Conservation (phyloP, 768 basidiomycete species). For the Suillus spraguei region DNA sequence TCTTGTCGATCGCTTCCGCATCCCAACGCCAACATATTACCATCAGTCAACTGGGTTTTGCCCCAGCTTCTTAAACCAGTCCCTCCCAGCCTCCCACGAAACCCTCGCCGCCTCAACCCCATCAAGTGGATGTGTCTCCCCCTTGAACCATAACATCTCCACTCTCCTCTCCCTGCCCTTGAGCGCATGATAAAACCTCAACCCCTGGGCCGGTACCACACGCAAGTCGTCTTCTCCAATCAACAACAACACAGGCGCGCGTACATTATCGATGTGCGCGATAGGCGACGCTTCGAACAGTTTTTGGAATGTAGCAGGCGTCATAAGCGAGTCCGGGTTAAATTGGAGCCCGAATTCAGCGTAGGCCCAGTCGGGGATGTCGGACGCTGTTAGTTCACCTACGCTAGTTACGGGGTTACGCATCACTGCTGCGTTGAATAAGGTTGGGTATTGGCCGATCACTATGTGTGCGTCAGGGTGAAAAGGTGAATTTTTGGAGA, state of each 20-base stretch:
- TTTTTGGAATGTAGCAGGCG: slow-evolving; percentile 43
- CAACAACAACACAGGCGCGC: slow-evolving; percentile 55
- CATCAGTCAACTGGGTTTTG: background rate
- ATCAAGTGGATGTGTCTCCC: slow-evolving; percentile 65
- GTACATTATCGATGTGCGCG: slow-evolving; percentile 50
- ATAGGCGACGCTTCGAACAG: slow-evolving; percentile 61
- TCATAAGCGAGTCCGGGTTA: slow-evolving; percentile 40
- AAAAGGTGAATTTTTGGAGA: background rate
- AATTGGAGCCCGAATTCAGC: slow-evolving; percentile 43
- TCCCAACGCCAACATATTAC: slow-evolving; percentile 29
- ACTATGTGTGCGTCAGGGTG: slow-evolving; percentile 38
- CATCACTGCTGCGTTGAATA: slow-evolving; percentile 63
- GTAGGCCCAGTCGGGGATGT: slow-evolving; percentile 72
- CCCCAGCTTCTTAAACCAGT: slow-evolving; percentile 44
- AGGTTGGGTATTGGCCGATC: slow-evolving; percentile 60
- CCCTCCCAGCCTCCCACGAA: slow-evolving; percentile 50
- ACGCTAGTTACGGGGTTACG: slow-evolving; percentile 72
- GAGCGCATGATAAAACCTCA: slow-evolving; percentile 66
- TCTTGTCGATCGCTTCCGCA: too few relatives aligned
- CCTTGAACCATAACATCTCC: slow-evolving; percentile 62
- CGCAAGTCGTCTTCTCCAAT: slow-evolving; percentile 64
- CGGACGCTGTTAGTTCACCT: slow-evolving; percentile 55
- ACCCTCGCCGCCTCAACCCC: slow-evolving; percentile 62
- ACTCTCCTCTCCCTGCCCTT: slow-evolving; percentile 48
- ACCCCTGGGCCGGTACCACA: slow-evolving; percentile 64